phyloP scores from a whole-genome alignment of 2,329 filamentous ascomycete species.

The Grosmannia serpens region DNA sequence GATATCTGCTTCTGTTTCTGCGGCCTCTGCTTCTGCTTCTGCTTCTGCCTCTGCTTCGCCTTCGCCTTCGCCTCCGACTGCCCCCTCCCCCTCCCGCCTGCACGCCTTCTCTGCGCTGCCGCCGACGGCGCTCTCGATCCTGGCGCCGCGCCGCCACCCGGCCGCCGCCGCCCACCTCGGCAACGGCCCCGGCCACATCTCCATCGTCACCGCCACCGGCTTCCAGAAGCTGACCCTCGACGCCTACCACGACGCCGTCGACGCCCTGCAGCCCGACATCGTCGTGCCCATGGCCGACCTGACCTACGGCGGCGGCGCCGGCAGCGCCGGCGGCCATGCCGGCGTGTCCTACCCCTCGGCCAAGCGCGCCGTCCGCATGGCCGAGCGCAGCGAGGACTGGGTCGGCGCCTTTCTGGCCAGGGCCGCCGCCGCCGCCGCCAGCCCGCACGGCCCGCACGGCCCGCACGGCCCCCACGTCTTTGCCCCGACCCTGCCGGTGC shows the following conservation, averaged over 20 bases:
- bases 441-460: background rate
- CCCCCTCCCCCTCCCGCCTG: conserved; percentile 33
- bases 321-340: background rate
- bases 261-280: conserved; percentile 66
- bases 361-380: conserved; percentile 74
- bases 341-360: conserved; percentile 28
- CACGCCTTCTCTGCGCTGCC: conserved; percentile 69
- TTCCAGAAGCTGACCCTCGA: conserved; percentile 59
- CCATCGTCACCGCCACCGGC: conserved; percentile 77
- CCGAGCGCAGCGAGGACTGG: conserved; percentile 76
- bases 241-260: conserved; percentile 56
- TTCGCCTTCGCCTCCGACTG: background rate
- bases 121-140: conserved; percentile 51
- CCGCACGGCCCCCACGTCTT: conserved; percentile 31
- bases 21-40: background rate
- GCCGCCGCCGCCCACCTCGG: conserved; percentile 59
- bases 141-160: conserved; percentile 69
- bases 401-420: conserved; percentile 52
- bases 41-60: background rate
- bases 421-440: conserved; percentile 18
- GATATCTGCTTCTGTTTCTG: background rate
- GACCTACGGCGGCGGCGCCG: conserved; percentile 17
- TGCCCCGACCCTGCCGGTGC: conserved; percentile 62
- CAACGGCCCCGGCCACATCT: conserved; percentile 60
- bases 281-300: conserved; percentile 70